Base-by-base conservation (phyloP, 306 rosid genomes). In the Sophora flavescens region DNA sequence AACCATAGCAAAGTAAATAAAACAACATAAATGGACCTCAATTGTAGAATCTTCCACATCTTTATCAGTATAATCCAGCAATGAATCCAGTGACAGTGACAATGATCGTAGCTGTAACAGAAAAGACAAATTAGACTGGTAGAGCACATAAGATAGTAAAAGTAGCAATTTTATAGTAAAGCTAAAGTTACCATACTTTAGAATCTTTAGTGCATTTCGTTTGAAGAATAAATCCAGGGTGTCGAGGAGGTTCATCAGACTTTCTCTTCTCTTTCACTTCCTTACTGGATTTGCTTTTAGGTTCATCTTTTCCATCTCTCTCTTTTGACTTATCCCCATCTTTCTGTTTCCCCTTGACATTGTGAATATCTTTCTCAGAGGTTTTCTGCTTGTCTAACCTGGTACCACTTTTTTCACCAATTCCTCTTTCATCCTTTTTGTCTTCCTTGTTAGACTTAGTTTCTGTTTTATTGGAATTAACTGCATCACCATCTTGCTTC, bases 231-330 rank as follows among this genome's bases (percentile, higher is more conserved):
- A 91, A 87, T 68, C 99, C 99, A 35, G 97, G 88, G 87, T 91
- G 97, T 50, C 98, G 92, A 74, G 98, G 99, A 87, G 90, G 90
- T 81, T 96, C 99, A 76, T 92, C 99, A 72, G 87, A 70, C 86
- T 87, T 95, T 70, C 74, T 90, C 82, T 84, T 90, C 66, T 92
- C 99, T 81, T 92, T 92, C 70, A 76, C 62, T 67, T 90, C 96
- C 72, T 83, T 95, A 83, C 68, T 86, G 71, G 88, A 76, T 86
- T 91, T 92, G 88, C 81, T 81, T 85, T 83, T 90, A 68, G 87
- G 78, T 51, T 84, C 96, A 66, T 85, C 93, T 68, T 88, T 92
- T 8, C 82, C 89, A 74, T 76, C 85, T 47, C 64, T 89, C 30
- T 80, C 93, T 61, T 84, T 89, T 52, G 86, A 68, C 79, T 89